These are phyloP conservation scores for Suillus subluteus DNA, from an alignment of 768 basidiomycete species.

Conservation along the genomic window DNA sequence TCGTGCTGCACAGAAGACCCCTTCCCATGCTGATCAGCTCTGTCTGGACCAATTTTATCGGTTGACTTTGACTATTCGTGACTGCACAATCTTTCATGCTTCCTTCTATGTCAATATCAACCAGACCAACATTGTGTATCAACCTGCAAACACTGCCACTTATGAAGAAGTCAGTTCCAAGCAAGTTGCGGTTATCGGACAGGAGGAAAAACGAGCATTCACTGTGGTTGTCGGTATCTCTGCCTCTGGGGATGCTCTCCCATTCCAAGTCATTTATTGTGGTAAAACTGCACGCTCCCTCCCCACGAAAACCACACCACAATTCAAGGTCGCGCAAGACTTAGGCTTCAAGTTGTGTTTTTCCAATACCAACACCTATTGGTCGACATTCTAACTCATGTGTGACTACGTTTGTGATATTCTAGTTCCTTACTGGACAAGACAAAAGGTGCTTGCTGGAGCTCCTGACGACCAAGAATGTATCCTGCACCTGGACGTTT, in stretches of 20 bases:
- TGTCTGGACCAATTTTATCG: background rate
- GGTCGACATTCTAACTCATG: background rate
- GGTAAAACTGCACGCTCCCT: conserved; percentile 23
- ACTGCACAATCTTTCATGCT: background rate
- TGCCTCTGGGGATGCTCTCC: conserved; percentile 30
- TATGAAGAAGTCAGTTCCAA: conserved; percentile 21
- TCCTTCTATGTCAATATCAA: conserved; percentile 23
- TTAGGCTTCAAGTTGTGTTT: conserved; percentile 23
- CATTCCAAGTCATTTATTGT: conserved; percentile 33
- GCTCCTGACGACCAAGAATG: background rate
- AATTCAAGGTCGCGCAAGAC: conserved; percentile 12
- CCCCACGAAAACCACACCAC: conserved; percentile 14
- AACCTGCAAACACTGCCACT: conserved; percentile 19
- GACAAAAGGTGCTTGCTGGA: background rate
- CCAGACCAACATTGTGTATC: conserved; percentile 24
- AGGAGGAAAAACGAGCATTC: conserved; percentile 36
- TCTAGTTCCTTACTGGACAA: background rate
- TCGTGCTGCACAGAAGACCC: background rate
- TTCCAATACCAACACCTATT: conserved; percentile 18
- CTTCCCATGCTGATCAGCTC: background rate
- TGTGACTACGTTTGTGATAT: background rate
- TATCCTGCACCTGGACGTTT: background rate
- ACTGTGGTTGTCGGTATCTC: conserved; percentile 30
- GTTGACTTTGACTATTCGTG: background rate
- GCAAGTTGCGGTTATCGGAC: conserved; percentile 28